Base-by-base conservation (phyloP, 129 eudicot genomes). In the Flaveria ramosissima region DNA sequence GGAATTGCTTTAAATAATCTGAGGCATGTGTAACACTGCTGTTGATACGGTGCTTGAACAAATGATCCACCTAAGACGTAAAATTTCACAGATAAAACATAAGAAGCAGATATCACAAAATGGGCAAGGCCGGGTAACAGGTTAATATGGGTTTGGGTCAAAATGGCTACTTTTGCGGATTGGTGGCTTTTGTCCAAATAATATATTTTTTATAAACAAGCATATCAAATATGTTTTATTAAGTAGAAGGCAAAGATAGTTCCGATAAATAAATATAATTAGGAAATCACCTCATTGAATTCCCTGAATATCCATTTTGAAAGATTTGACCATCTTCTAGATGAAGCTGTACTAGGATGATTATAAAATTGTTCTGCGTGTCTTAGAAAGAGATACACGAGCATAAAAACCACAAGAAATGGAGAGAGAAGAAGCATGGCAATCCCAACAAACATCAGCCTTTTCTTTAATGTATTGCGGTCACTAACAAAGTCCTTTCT, bases 251-350 rank as follows among this genome's bases (percentile, higher is more conserved):
- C 7, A 59, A 59, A 59, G 32, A 59, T 2, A 59, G 36, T 23
- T 2, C 1, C 1, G 10, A 59, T 20, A 59, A 59, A 59, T 9
- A 59, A 23, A 8, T 0, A 57, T 21, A 21, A 57, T 20, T 57
- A 1, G 64, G 16, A 59, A 59, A 59, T 59, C 20, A 65, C 98
- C 96, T 92, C 98, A 9, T 92, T 92, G 68, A 81, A 92, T 80
- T 92, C 98, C 78, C 98, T 75, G 77, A 90, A 90, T 68, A 90
- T 82, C 98, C 98, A 92, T 83, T 80, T 90, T 14, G 98, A 90
- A 78, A 92, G 92, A 76, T 92, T 92, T 68, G 98, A 92, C 98
- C 98, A 92, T 77, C 95, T 78, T 24, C 96, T 83, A 61, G 96
- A 90, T 13, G 96, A 90, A 36, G 98, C 96, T 4, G 90, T 85